Evolutionary conservation across 257 asterid genomes (phyloP), one percentile per base, ranked within the genome.

Genomic region (Solanum commersonii): DNA sequence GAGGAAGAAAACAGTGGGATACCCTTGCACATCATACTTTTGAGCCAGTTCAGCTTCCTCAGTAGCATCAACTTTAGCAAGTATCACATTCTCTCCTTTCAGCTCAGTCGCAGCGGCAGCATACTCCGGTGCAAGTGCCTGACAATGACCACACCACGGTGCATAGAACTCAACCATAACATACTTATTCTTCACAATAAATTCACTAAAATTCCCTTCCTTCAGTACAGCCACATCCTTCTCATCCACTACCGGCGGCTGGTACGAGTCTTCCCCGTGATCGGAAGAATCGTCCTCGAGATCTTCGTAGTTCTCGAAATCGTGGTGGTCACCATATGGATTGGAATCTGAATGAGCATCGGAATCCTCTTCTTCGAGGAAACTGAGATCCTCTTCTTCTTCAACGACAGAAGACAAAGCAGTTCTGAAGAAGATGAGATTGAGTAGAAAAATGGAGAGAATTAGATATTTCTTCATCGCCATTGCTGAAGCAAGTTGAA

Each of bases 121-220:
- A 72, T 93, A 97, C 92, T 97, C 99, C 91, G 98, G 99, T 49
- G 98, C 94, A 88, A 97, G 91, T 34, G 93, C 87, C 93, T 93
- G 90, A 90, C 99, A 97, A 87, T 97, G 99, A 6, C 99, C 98
- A 85, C 99, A 97, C 99, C 99, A 97, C 56, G 98, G 98, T 42
- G 99, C 99, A 71, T 96, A 97, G 78, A 97, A 97, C 87, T 97
- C 99, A 90, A 96, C 98, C 99, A 97, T 91, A 38, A 95, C 99
- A 86, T 95, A 91, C 94, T 91, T 96, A 86, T 95, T 94, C 22
- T 91, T 93, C 13, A 87, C 94, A 4, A 97, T 88, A 86, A 96
- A 94, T 22, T 90, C 92, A 81, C 94, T 96, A 73, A 97, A 96
- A 92, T 94, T 97, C 3, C 96, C 77, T 31, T 93, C 96, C 92